Conservation (phyloP, 768 basidiomycete genomes). For the Agaricus blazei region DNA sequence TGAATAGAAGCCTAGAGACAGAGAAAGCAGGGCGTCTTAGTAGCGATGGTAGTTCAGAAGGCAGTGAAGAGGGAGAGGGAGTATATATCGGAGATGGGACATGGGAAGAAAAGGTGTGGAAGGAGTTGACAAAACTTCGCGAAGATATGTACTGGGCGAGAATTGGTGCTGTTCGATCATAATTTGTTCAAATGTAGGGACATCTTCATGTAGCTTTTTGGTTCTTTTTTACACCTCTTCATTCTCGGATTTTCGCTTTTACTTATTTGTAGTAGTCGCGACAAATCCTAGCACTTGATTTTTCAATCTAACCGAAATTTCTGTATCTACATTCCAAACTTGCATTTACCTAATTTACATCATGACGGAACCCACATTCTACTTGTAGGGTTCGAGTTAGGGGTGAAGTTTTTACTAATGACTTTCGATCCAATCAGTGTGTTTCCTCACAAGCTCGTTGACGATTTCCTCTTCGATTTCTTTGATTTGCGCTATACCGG, state of each 20-base stretch:
- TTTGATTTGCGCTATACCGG: constrained; percentile 36
- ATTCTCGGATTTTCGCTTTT: background rate
- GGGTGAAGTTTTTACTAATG: background rate
- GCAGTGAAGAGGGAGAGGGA: constrained; percentile 12
- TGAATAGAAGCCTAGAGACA: background rate
- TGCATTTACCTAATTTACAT: constrained; percentile 8
- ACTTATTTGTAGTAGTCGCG: background rate
- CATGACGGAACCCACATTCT: background rate
- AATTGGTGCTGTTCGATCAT: constrained; percentile 39
- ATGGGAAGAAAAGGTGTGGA: constrained; percentile 88
- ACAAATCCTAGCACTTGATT: background rate
- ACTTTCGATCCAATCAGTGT: constrained; percentile 62
- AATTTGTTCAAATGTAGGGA: background rate
- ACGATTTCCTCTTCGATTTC: constrained; percentile 97
- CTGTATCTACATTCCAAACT: constrained; percentile 4
- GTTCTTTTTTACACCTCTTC: background rate
- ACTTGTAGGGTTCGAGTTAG: background rate
- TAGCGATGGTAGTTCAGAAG: background rate
- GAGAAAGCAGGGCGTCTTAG: background rate
- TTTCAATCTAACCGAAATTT: background rate
- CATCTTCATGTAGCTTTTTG: background rate
- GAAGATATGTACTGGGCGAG: constrained; percentile 89
- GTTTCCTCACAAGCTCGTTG: constrained; percentile 64
- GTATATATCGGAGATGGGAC: constrained; percentile 60
- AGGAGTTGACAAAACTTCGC: constrained; percentile 63